These are phyloP conservation scores for Bothriochloa decipiens DNA, from an alignment of 176 grass and related monocot species.

Conservation along the genomic window DNA sequence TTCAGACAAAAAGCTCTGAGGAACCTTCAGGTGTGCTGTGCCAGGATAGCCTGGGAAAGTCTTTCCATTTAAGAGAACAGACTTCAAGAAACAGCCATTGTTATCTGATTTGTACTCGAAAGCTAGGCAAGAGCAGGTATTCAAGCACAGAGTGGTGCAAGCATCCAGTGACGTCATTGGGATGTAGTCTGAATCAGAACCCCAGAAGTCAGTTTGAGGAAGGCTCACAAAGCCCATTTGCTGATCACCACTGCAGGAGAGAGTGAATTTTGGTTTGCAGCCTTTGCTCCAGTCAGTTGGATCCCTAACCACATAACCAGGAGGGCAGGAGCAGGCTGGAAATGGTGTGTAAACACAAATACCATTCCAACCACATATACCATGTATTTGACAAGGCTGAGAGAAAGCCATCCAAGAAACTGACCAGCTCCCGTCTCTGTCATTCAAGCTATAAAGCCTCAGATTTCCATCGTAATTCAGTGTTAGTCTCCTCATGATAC, in stretches of 20 bases:
- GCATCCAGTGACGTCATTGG: background rate
- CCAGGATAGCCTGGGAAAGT: slow-evolving; percentile 17
- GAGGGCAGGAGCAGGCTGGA: slow-evolving; percentile 36
- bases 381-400: slow-evolving; percentile 44
- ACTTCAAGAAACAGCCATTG: slow-evolving; percentile 40
- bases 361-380: slow-evolving; percentile 51
- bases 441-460: slow-evolving; percentile 43
- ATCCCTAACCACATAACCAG: slow-evolving; percentile 35
- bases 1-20: background rate
- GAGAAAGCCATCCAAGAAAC: slow-evolving; percentile 41
- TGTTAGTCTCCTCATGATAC: slow-evolving; percentile 38
- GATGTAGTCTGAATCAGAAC: slow-evolving; percentile 38
- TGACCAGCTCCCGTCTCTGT: background rate
- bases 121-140: slow-evolving; percentile 13
- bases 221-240: slow-evolving; percentile 13
- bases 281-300: slow-evolving; percentile 38
- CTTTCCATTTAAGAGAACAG: slow-evolving; percentile 48
- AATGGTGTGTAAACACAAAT: slow-evolving; percentile 32
- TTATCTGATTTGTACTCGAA: slow-evolving; percentile 29
- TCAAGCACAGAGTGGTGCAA: slow-evolving; percentile 20
- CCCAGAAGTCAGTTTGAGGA: slow-evolving; percentile 47
- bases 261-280: slow-evolving; percentile 15
- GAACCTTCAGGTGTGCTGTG: slow-evolving; percentile 38
- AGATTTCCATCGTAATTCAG: slow-evolving; percentile 39
- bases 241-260: background rate